Base-by-base conservation (phyloP, 192 early-diverging fungal species). In the Coemansia javaensis region DNA sequence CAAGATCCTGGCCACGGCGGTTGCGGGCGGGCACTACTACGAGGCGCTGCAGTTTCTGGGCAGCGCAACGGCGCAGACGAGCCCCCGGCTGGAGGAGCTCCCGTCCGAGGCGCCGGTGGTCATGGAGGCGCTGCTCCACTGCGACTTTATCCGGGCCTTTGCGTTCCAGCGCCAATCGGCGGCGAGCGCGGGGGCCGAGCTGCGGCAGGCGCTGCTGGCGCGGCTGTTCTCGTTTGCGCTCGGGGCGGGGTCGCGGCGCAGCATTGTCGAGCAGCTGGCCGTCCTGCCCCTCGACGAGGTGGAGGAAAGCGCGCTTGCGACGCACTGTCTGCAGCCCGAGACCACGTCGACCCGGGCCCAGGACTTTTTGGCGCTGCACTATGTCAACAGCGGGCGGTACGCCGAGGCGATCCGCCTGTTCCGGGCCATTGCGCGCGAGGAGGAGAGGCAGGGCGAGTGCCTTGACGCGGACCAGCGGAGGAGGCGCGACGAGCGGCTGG, bases 331-430 rank as follows among this genome's bases (percentile, higher is more conserved):
- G 39, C 36, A 31, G 8, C 32, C 57, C 1, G 47, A 40, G n/a
- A 41, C 30, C 11, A 30, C 59, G 14, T 36, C 54, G 3, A 32
- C 32, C 5, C 55, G 58, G 30, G 58, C 55, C 6, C 50, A 43
- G 39, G 70, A 74, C 40, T 74, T 74, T 59, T 47, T 74, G 46
- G 70, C 70, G 18, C 55, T 74, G 27, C 48, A 74, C 27, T 66
- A 57, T 20, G 64, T 74, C 33, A 57, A 66, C 41, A 46, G 59
- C 13, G 70, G 70, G 14, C 48, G 64, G 1, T 66, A 66, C 27
- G 59, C 57, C 1, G 70, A 66, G 36, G 70, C 70, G 3, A 67
- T 74, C 18, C 58, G 63, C 24, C n/a, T 67, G 40, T 66, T 66
- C 48, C 43, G 43, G 11, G 50, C 44, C 14, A 50, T 48, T 20